A percentile compares a stretch with the other conserved stretches of the same genome.
These are phyloP conservation scores for Crassisporium funariophilum DNA, from an alignment of 768 basidiomycete species.

Conservation along the genomic window DNA sequence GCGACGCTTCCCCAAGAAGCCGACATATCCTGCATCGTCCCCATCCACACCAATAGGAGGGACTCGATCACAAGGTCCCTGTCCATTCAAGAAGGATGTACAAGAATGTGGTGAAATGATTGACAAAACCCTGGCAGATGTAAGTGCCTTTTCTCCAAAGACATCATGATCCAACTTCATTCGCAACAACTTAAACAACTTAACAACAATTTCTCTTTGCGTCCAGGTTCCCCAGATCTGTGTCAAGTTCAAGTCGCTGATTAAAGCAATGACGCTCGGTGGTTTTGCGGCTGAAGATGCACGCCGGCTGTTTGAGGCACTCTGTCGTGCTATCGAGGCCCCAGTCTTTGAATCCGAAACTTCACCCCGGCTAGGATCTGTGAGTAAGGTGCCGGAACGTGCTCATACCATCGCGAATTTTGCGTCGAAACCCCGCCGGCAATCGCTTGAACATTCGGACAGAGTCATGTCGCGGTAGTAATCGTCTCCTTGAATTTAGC, in stretches of 20 bases:
- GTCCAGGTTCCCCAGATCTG: constrained; percentile 42
- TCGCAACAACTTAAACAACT: too few species aligned
- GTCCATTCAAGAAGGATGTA: constrained; percentile 39
- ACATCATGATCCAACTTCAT: background rate
- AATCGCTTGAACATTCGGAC: background rate
- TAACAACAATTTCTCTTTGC: too few species aligned
- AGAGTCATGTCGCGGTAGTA: constrained; percentile 4
- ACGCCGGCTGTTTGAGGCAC: constrained; percentile 50
- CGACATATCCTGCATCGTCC: constrained; percentile 14
- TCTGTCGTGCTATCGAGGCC: constrained; percentile 45
- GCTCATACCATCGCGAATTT: constrained; percentile 12
- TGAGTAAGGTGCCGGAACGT: background rate
- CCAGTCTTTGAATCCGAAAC: constrained; percentile 37
- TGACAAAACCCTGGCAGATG: constrained; percentile 35
- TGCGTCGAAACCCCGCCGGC: background rate
- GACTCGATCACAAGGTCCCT: constrained; percentile 1
- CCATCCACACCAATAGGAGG: constrained; percentile 11
- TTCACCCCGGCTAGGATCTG: background rate
- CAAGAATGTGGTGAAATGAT: constrained; percentile 43
- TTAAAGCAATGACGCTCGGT: constrained; percentile 48
- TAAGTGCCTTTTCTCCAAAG: constrained; percentile 21
- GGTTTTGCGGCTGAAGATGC: constrained; percentile 53
- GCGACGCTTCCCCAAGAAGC: constrained; percentile 13
- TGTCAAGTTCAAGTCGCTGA: constrained; percentile 43
- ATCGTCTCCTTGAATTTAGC: too few species aligned